Evolutionary conservation across 2,329 filamentous ascomycete genomes (phyloP), one percentile per base, ranked within the genome.

Genomic region (Pseudopithomyces maydicus): DNA sequence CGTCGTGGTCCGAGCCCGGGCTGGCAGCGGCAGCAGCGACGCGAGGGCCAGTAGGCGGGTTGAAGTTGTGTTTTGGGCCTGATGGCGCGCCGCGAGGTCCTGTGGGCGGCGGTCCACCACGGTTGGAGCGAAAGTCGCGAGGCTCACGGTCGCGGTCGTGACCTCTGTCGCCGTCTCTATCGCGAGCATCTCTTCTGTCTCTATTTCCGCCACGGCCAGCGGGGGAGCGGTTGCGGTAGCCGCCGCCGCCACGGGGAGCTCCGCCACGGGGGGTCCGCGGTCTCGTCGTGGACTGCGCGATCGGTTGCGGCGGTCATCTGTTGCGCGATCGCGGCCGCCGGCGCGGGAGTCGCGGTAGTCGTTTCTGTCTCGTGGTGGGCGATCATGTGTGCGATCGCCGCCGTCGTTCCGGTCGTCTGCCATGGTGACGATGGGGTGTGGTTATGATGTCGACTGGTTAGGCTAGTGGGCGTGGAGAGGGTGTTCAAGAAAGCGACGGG

Each of bases 241-340:
- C 61, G 55, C 69, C 65, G 39, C 71, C 61, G 55, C 69, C 65
- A n/a, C 65, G 62, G 15, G 69, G 52, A 29, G 58, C 61, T 49
- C 68, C n/a, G 55, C 69, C 65, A n/a, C 65, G 62, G 15, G 69
- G 52, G 26, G 58, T 49, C 68, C 67, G 42, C 70, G 69, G 29
- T 73, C 70, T 44, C 64, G 65, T 46, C 67, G 68, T 48, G 72
- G 71, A 56, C 71, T 74, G 52, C 72, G 67, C 20, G 72, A 74
- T 15, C 72, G 70, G 51, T 74, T 66, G 64, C 67, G 68, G 20
- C 67, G 62, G 19, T 70, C 66, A 49, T 59, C 59, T 55, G 65
- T 59, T 61, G 62, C 66, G 55, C 64, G 57, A 17, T 54, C 56
- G 44, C 54, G 56, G 29, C 46, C 49, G 39, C 35, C 38, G 23